Evolutionary conservation across 2,329 filamentous ascomycete genomes (phyloP).

Genomic region (Hansfordia pulvinata): DNA sequence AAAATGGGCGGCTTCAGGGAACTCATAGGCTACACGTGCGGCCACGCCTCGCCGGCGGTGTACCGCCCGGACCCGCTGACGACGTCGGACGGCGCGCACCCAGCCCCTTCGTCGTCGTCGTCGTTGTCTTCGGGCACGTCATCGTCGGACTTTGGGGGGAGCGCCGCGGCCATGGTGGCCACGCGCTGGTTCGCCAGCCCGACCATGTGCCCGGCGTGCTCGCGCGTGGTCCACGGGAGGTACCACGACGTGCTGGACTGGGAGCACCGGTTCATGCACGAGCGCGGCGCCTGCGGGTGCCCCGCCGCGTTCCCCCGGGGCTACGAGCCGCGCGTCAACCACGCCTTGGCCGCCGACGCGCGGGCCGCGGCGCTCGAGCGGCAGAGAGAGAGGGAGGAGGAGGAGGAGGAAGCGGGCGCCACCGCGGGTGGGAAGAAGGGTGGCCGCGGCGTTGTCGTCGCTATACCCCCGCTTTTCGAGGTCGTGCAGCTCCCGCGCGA

Average conservation of each 20-base stretch:
- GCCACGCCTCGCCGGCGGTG: conserved; percentile 26
- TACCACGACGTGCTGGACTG: conserved; percentile 24
- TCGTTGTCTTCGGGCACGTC: neutral
- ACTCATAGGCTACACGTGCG: conserved; percentile 31
- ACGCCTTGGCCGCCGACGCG: conserved; percentile 1
- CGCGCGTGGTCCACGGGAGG: conserved; percentile 22
- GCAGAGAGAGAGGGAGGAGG: too few relatives aligned
- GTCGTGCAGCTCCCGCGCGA: too few relatives aligned
- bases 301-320: conserved; percentile 21
- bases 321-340: conserved; percentile 18
- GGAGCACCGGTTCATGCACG: conserved; percentile 30
- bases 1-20: too few relatives aligned
- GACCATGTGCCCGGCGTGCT: conserved; percentile 24
- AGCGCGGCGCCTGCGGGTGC: conserved; percentile 26
- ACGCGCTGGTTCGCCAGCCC: conserved; percentile 11
- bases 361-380: neutral
- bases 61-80: conserved; percentile 29
- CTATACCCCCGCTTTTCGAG: too few relatives aligned
- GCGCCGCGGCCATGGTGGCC: too few relatives aligned
- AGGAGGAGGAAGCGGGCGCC: too few relatives aligned
- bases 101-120: conserved; percentile 15
- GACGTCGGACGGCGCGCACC: conserved; percentile 20
- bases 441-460: too few relatives aligned
- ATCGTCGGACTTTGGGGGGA: too few relatives aligned
- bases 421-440: too few relatives aligned